Evolutionary conservation across 139 green algal species (phyloP).

Genomic region (Chlamydomonas asymmetrica): DNA sequence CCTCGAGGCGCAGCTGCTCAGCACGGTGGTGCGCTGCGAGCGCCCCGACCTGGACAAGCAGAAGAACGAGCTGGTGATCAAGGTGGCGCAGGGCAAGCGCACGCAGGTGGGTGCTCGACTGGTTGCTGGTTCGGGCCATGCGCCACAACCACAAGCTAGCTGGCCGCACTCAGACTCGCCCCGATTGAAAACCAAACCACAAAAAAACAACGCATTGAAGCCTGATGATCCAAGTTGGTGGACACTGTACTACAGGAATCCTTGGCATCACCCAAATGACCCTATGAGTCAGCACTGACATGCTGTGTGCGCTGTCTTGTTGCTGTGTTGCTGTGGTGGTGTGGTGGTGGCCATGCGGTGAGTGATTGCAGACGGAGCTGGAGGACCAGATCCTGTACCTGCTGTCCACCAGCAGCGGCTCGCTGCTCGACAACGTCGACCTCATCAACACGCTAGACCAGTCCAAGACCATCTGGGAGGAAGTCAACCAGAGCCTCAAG

Average conservation of each 20-base stretch:
- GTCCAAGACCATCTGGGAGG: constrained; percentile 81
- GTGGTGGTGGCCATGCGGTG: too few relatives aligned
- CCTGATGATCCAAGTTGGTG: too few relatives aligned
- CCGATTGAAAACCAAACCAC: too few relatives aligned
- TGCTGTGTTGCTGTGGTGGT: too few relatives aligned
- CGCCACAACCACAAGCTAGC: too few relatives aligned
- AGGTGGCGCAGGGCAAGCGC: constrained; percentile 77
- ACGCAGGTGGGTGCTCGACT: constrained; percentile 43
- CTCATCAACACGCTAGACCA: constrained; percentile 83
- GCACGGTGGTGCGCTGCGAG: constrained; percentile 77
- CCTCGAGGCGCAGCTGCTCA: constrained; percentile 83
- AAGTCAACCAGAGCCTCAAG: constrained; percentile 61
- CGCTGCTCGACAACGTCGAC: constrained; percentile 80
- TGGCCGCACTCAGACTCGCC: too few relatives aligned
- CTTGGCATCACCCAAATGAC: too few relatives aligned
- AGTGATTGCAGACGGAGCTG: constrained; percentile 62
- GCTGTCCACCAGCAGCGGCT: constrained; percentile 71
- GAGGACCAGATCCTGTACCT: constrained; percentile 82
- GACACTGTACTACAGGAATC: too few relatives aligned
- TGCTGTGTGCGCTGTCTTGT: too few relatives aligned
- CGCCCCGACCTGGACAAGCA: constrained; percentile 83
- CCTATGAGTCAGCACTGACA: too few relatives aligned
- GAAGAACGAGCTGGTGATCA: constrained; percentile 90
- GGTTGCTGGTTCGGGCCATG: too few relatives aligned
- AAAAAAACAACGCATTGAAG: too few relatives aligned